Base-by-base conservation (phyloP, 108 stramenopile genomes). In the Nitzschia palea region DNA sequence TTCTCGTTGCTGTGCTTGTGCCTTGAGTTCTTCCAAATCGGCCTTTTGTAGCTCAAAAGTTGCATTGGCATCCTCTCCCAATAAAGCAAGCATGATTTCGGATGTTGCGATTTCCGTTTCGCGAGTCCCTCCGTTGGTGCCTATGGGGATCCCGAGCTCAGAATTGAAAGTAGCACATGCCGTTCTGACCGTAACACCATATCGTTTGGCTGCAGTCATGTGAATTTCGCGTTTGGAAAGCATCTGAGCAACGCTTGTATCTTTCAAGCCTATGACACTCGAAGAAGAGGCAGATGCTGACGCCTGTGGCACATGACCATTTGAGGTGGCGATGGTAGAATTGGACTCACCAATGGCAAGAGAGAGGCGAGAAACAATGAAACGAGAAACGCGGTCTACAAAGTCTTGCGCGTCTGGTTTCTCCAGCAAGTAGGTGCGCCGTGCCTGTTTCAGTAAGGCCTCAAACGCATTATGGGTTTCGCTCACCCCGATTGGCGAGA, bases 341-440 rank as follows among this genome's bases (percentile, higher is more conserved):
- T 37, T 31, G 23, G 59, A 37, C 22, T 60, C 59, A 10, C 59
- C 59, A 18, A 60, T 40, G 31, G 59, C 59, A 10, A 60, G 22
- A 3, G 59, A 20, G 5, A 79, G 47, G 1, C 64, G 51, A 18
- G 73, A 64, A 4, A 70, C 78, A 22, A 79, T 58, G 32, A 67
- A 70, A 8, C 44, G 15, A 35, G 73, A 56, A 20, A 79, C 68
- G 28, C 64, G 33, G 12, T 60, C 55, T 25, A 45, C 68, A 70
- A 74, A 36, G 23, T 59, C 72, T 14, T 63, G n/a, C 17, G 29
- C 65, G 29, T 45, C 54, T 0, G 34, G 25, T 4, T 27, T 5
- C 3, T 32, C 0, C 18, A 37, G 20, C 4, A 47, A 2, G 17
- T 20, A 37, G 5, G 61, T 33, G 8, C 58, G 56, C 6, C 73